Evolutionary conservation across 2,329 filamentous ascomycete genomes (phyloP).

Genomic region (Sclerotinia trifoliorum): DNA sequence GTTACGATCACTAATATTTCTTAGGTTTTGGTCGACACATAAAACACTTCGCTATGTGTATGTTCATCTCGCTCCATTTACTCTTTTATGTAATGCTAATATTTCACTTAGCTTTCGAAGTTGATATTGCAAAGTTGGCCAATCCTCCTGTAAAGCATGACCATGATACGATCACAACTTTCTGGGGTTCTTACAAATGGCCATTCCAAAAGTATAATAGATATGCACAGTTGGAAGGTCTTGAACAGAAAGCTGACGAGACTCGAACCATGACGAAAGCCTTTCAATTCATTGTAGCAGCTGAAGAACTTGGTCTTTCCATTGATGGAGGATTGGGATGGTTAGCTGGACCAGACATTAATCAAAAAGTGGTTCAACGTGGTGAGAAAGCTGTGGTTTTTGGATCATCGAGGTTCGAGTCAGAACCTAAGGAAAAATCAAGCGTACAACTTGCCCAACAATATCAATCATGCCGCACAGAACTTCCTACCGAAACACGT

Average conservation of each 20-base stretch:
- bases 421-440: constrained; percentile 37
- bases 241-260: constrained; percentile 64
- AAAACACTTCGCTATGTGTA: constrained; percentile 59
- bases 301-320: constrained; percentile 64
- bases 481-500: background rate
- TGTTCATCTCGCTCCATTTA: background rate
- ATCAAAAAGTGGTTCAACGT: constrained; percentile 46
- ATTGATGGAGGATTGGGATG: constrained; percentile 68
- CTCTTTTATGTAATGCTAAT: constrained; percentile 3
- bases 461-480: background rate
- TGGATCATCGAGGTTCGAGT: constrained; percentile 42
- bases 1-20: constrained; percentile 18
- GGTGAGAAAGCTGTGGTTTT: constrained; percentile 47
- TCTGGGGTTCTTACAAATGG: constrained; percentile 67
- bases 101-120: constrained; percentile 51
- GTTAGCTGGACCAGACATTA: constrained; percentile 60
- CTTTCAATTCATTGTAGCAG: constrained; percentile 54
- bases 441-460: no score
- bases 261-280: constrained; percentile 60
- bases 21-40: constrained; percentile 57
- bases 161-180: constrained; percentile 54
- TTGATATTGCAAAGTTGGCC: constrained; percentile 53
- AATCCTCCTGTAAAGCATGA: constrained; percentile 56
- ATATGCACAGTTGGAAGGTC: constrained; percentile 56
- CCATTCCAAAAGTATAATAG: constrained; percentile 58